Evolutionary conservation across 1,284 basidiomycete genomes (phyloP), one percentile per base, ranked within the genome.

Genomic region (Amylostereum areolatum): DNA sequence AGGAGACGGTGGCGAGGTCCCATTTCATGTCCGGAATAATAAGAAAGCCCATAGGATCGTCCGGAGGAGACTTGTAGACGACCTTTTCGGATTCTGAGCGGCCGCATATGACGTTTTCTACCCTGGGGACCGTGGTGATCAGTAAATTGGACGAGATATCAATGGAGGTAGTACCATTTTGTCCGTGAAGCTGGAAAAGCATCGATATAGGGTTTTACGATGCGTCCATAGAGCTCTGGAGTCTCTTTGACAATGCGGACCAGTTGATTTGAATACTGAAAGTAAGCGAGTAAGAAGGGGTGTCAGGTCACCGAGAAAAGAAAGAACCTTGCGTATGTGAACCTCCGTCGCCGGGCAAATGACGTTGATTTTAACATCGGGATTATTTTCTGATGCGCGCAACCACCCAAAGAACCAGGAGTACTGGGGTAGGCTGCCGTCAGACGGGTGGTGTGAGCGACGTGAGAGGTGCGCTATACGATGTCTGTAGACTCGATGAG

Each of bases 21-120:
- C 96, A 93, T 67, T 94, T 94, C 79, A 95, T 86, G 66, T 97
- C 93, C 0, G 94, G 93, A 0, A 94, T 67, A 51, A 97, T 80
- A 45, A 97, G 63, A 61, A 92, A 97, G 7, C 89, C 87, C 1
- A 57, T 62, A 8, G 70, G 61, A 0, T 70, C 67, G 46, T 32
- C 36, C 9, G 77, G 71, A 1, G 76, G 62, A 43, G 83, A 83
- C 24, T 80, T 75, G 63, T 78, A 86, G 18, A 95, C 65, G 37
- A 96, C 72, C 49, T 88, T 85, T 7, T 89, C 81, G 18, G 79
- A 76, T 66, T 99, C 95, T 18, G 90, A 87, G 30, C 71, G 70
- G 24, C 93, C 92, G 0, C 78, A 76, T 4, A 98, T 73, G 49
- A 99, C 91, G 56, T 95, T 89, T 56, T 85, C 79, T 0, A 97